These are phyloP conservation scores for Fonsecaea nubica DNA, from an alignment of 2,329 filamentous ascomycete genomes.

Conservation along the genomic window DNA sequence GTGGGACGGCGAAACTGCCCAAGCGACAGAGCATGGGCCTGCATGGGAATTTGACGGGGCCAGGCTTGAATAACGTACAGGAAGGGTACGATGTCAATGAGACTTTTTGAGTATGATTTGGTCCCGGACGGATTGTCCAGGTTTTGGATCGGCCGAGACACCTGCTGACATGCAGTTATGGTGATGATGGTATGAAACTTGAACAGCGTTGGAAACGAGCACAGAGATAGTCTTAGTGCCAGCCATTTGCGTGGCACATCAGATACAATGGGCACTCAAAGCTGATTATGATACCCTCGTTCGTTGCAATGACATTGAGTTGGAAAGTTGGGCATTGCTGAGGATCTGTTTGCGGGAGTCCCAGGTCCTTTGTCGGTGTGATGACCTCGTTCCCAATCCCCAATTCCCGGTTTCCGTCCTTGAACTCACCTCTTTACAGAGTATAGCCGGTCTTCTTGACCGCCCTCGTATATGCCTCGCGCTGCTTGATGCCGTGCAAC, in stretches of 20 bases:
- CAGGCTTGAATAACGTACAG: conserved; percentile 32
- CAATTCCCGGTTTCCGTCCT: background rate
- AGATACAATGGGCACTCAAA: background rate
- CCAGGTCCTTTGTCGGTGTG: no score
- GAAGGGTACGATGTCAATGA: conserved; percentile 38
- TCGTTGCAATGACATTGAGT: conserved; percentile 1
- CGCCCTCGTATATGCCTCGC: conserved; percentile 33
- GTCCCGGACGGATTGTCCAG: background rate
- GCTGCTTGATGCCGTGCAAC: conserved; percentile 28
- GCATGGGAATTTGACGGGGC: conserved; percentile 3
- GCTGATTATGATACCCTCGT: conserved; percentile 7
- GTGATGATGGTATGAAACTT: background rate
- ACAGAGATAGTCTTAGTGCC: background rate
- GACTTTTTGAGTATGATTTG: conserved; percentile 35
- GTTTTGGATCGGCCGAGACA: background rate
- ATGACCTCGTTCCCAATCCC: background rate
- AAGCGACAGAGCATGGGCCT: conserved; percentile 33
- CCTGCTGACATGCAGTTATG: background rate
- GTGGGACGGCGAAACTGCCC: conserved; percentile 22
- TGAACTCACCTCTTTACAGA: conserved; percentile 6
- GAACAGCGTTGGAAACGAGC: background rate
- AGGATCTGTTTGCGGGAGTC: no score
- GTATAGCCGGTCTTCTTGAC: conserved; percentile 38
- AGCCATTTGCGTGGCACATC: background rate
- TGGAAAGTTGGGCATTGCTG: background rate